phyloP scores from a whole-genome alignment of 1,284 basidiomycete species.

The Ceratobasidium sp. region DNA sequence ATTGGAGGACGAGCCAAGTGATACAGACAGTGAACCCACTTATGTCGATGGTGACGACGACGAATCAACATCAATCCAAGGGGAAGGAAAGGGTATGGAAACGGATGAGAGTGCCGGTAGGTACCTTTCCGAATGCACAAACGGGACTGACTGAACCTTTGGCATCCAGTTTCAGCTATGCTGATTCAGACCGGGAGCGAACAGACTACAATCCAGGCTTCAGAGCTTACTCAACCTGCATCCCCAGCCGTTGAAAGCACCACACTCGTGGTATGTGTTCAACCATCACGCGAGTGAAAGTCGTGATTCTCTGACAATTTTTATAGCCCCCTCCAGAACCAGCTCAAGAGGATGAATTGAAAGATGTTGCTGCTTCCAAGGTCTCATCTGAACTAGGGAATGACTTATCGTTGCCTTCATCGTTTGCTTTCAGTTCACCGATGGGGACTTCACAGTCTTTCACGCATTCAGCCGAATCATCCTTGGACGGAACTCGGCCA shows the following conservation, averaged over 20 bases:
- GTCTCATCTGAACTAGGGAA: constrained; percentile 14
- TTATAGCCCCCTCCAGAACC: background rate
- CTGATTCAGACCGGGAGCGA: background rate
- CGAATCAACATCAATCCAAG: background rate
- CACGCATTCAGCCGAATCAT: constrained; percentile 14
- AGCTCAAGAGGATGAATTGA: background rate
- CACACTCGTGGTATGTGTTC: background rate
- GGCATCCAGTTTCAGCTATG: background rate
- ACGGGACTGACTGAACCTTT: background rate
- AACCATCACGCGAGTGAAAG: no score
- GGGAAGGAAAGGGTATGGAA: background rate
- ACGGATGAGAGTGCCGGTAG: background rate
- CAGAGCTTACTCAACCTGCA: background rate
- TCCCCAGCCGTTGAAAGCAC: background rate
- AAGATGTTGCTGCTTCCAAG: background rate
- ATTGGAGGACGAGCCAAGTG: constrained; percentile 5
- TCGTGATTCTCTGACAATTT: background rate
- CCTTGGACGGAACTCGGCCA: constrained; percentile 29
- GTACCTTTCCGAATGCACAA: background rate
- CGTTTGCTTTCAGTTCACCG: constrained; percentile 36
- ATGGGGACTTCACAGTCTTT: background rate
- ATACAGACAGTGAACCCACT: background rate
- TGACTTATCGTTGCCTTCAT: constrained; percentile 26
- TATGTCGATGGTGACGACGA: background rate
- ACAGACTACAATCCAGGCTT: background rate